Percentiles rank a stretch among this genome's conserved stretches.
These are phyloP conservation scores for Allantophomopsis cytisporea DNA, from an alignment of 2,329 filamentous ascomycete genomes.

Conservation along the genomic window DNA sequence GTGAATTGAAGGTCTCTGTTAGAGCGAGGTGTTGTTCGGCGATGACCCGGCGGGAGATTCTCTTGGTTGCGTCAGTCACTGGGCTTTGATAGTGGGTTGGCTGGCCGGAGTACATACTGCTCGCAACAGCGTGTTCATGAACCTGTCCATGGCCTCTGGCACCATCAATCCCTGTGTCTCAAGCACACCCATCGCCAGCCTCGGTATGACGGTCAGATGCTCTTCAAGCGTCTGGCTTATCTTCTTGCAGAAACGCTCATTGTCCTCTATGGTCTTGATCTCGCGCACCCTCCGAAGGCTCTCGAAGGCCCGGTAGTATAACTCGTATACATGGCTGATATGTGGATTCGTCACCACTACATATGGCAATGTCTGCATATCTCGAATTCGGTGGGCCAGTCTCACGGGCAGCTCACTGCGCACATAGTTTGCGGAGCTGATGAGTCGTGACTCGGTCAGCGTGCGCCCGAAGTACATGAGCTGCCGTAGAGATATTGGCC, in stretches of 20 bases:
- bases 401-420: conserved; percentile 84
- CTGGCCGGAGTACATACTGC: conserved; percentile 44
- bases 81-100: background rate
- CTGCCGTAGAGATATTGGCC: conserved; percentile 92
- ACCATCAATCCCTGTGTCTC: conserved; percentile 79
- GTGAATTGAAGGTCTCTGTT: conserved; percentile 84
- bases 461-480: conserved; percentile 95
- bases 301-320: conserved; percentile 97
- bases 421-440: conserved; percentile 96
- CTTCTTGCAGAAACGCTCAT: conserved; percentile 72
- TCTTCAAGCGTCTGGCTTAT: conserved; percentile 71
- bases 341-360: conserved; percentile 92
- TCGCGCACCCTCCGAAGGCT: conserved; percentile 73
- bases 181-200: conserved; percentile 84
- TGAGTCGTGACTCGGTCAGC: conserved; percentile 74
- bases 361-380: conserved; percentile 94
- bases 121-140: conserved; percentile 88
- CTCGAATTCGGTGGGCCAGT: conserved; percentile 84
- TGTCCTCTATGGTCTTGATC: conserved; percentile 76
- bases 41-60: conserved; percentile 91
- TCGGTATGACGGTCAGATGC: conserved; percentile 87
- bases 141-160: conserved; percentile 70
- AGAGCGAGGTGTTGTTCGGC: conserved; percentile 93
- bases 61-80: conserved; percentile 28
- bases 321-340: conserved; percentile 87